Evolutionary conservation across 768 basidiomycete genomes (phyloP).

Genomic region (Amanita fuliginea): DNA sequence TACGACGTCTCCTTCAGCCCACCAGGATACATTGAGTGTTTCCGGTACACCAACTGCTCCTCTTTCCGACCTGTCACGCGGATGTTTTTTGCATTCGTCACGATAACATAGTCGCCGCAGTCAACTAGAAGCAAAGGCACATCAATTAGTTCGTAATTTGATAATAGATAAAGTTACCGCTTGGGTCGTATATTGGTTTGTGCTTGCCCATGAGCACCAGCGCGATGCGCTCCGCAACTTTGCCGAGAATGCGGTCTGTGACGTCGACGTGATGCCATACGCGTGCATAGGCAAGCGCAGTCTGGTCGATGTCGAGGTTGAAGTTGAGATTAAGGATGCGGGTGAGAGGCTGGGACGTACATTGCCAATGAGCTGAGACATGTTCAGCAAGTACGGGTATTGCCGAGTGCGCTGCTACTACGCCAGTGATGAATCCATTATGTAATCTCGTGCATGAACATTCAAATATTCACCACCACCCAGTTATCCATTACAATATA

Average conservation of each 20-base stretch:
- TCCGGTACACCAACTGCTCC: conserved; percentile 77
- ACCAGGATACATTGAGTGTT: conserved; percentile 89
- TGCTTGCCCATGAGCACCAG: conserved; percentile 98
- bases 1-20: conserved; percentile 90
- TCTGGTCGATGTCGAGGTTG: conserved; percentile 35
- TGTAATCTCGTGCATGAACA: too few relatives aligned
- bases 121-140: conserved; percentile 39
- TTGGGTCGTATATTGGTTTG: conserved; percentile 93
- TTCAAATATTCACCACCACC: too few relatives aligned
- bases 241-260: conserved; percentile 82
- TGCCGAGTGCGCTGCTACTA: too few relatives aligned
- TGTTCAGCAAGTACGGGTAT: conserved; percentile 14
- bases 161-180: conserved; percentile 25
- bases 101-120: conserved; percentile 96
- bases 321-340: not conserved
- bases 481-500: too few relatives aligned
- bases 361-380: conserved; percentile 80
- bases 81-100: conserved; percentile 79
- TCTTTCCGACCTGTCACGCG: conserved; percentile 85
- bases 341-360: conserved; percentile 24
- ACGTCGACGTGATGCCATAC: conserved; percentile 97
- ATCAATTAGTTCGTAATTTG: not conserved
- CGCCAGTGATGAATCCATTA: too few relatives aligned
- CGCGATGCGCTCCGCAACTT: conserved; percentile 89
- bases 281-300: conserved; percentile 89